Evolutionary conservation across 176 grass and related monocot genomes (phyloP), one percentile per base, ranked within the genome.

Genomic region (Oryza brachyantha): DNA sequence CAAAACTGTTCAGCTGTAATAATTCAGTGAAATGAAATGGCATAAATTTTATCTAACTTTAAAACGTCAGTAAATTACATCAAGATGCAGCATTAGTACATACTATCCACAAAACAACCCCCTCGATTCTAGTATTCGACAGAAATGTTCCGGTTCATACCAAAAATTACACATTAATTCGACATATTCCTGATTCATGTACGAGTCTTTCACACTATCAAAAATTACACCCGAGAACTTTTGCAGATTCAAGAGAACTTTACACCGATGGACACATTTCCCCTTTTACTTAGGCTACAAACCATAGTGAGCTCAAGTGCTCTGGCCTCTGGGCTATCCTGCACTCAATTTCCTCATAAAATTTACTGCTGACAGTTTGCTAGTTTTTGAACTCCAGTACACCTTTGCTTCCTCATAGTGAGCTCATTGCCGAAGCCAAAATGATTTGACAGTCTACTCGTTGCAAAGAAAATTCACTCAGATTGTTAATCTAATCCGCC

Each of bases 401-500:
- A 28, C 27, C 13, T 72, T 84, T 45, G 31, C 31, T 32, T 32
- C 31, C 31, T 32, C 31, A 32, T 32, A 32, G 31, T 32, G 31
- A 72, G 22, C 31, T 45, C 61, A 59, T 26, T 60, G 29, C 58
- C 14, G 13, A 46, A 38, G 48, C 7, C 2, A 38, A 75, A 77
- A 46, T 13, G 16, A 76, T 16, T 16, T 1, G 5, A 14, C 19
- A 19, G 36, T 72, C 29, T 66, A 81, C 12, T 72, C 27, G 58
- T 39, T 25, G 45, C 75, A 27, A 28, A 10, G 39, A 10, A 66
- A 72, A 1, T 38, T 59, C 11, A 31, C 21, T 32, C 1, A 32
- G 11, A 78, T 43, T 14, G 7, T 24, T 24, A 5, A 57, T 52
- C 81, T 83, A 99, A 82, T 99, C 96, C 9, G 96, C 96, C 68